Evolutionary conservation across 1,284 basidiomycete genomes (phyloP).

Genomic region (Agaricales sp.): DNA sequence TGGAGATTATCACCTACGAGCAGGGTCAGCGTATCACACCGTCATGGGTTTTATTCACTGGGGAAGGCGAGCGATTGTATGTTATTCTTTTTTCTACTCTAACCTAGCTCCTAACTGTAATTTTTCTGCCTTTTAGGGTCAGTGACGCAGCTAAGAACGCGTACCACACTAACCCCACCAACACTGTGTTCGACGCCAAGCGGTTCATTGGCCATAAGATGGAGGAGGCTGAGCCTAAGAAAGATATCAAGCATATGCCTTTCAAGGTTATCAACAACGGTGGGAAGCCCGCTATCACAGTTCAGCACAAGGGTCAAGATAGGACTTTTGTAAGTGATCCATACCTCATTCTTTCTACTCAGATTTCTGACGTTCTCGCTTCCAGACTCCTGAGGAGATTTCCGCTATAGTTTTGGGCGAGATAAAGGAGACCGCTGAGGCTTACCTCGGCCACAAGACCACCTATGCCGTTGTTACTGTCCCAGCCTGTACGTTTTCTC

Average conservation of each 20-base stretch:
- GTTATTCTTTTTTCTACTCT: neutral
- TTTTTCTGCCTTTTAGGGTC: neutral
- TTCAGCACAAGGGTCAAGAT: neutral
- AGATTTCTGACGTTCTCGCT: neutral
- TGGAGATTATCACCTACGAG: neutral
- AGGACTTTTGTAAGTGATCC: neutral
- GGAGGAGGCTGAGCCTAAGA: neutral
- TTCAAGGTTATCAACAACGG: neutral
- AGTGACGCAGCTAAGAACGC: neutral
- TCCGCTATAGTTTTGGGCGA: neutral
- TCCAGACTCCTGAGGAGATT: neutral
- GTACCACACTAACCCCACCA: neutral
- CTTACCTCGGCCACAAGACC: neutral
- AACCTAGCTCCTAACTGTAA: neutral
- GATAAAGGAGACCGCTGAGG: neutral
- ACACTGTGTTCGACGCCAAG: neutral
- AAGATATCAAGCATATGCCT: neutral
- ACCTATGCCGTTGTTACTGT: neutral
- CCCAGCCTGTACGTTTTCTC: neutral
- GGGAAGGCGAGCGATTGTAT: neutral
- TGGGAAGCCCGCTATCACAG: neutral
- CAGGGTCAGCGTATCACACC: neutral
- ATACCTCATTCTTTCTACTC: neutral
- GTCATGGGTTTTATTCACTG: neutral
- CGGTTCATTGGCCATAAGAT: neutral